These are phyloP conservation scores for Panicum hallii DNA, from an alignment of 202 grass and related monocot species.

Conservation along the genomic window DNA sequence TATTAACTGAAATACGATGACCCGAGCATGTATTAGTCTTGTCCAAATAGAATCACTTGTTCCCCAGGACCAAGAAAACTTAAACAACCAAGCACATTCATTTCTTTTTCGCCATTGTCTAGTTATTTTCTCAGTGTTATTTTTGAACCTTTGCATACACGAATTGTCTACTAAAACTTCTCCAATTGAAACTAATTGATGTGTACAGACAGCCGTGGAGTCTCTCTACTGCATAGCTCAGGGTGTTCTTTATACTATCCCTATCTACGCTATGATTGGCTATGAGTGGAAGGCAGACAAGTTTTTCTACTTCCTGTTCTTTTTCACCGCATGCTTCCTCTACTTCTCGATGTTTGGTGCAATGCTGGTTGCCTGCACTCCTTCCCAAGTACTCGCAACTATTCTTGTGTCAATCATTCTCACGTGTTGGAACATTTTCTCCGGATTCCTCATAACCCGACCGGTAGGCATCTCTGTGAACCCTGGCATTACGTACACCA, in stretches of 20 bases:
- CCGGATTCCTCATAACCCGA: slow-evolving; percentile 61
- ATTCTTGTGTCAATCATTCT: slow-evolving; percentile 53
- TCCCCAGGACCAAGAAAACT: background rate
- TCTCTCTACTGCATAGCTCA: slow-evolving; percentile 59
- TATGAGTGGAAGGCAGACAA: slow-evolving; percentile 60
- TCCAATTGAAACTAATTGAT: slow-evolving; percentile 36
- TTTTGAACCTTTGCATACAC: slow-evolving; percentile 1
- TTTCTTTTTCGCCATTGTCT: background rate
- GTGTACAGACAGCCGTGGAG: slow-evolving; percentile 64
- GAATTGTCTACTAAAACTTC: slow-evolving; percentile 20
- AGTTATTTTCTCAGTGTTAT: background rate
- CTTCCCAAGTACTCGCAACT: slow-evolving; percentile 55
- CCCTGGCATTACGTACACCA: background rate
- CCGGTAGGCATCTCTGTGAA: slow-evolving; percentile 51
- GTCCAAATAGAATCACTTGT: background rate
- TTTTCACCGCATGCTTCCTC: slow-evolving; percentile 50
- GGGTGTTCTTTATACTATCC: slow-evolving; percentile 54
- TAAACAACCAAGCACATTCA: background rate
- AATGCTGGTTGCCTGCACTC: slow-evolving; percentile 68
- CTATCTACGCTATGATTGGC: slow-evolving; percentile 73
- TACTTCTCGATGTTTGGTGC: slow-evolving; percentile 67
- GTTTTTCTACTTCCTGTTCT: slow-evolving; percentile 82
- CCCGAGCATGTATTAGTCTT: background rate
- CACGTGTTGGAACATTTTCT: slow-evolving; percentile 68
- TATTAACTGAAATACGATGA: slow-evolving; percentile 13